A percentile compares a stretch with the other conserved stretches of the same genome.
Conservation (phyloP, 768 basidiomycete species). For the Pleurotus tuoliensis region DNA sequence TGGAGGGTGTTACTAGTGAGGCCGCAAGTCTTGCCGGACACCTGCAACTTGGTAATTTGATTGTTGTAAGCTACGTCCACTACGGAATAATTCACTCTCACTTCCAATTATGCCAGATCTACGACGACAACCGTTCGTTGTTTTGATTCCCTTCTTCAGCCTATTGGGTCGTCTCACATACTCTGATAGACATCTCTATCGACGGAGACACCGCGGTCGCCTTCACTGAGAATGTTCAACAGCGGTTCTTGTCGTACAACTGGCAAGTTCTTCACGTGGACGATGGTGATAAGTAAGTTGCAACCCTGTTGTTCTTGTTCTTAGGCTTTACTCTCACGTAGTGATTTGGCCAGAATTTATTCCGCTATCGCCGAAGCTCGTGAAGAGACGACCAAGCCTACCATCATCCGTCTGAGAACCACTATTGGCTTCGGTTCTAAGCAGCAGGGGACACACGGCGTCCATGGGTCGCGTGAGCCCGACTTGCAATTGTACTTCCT, state of each 20-base stretch:
- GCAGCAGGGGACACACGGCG: slow-evolving; percentile 89
- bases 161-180: slow-evolving; percentile 8
- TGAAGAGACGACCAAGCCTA: slow-evolving; percentile 76
- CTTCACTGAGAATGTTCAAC: slow-evolving; percentile 91
- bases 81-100: neutral
- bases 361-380: slow-evolving; percentile 77
- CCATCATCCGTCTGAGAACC: slow-evolving; percentile 80
- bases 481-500: neutral
- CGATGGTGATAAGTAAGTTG: slow-evolving; percentile 65
- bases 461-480: slow-evolving; percentile 88
- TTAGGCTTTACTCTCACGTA: slow-evolving; percentile 22
- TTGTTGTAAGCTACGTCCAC: slow-evolving; percentile 58
- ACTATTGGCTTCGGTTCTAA: slow-evolving; percentile 95
- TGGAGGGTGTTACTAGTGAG: slow-evolving; percentile 95
- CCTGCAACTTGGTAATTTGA: slow-evolving; percentile 88
- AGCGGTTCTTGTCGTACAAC: slow-evolving; percentile 86
- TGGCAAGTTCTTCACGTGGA: slow-evolving; percentile 90
- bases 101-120: slow-evolving; percentile 49
- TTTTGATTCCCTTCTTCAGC: no score
- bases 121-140: slow-evolving; percentile 89
- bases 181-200: slow-evolving; percentile 79
- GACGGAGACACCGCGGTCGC: slow-evolving; percentile 90
- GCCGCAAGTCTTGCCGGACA: slow-evolving; percentile 92
- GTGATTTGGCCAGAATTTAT: slow-evolving; percentile 75
- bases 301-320: neutral